Evolutionary conservation across 2,329 filamentous ascomycete genomes (phyloP).

Genomic region (Penicillium sp.): DNA sequence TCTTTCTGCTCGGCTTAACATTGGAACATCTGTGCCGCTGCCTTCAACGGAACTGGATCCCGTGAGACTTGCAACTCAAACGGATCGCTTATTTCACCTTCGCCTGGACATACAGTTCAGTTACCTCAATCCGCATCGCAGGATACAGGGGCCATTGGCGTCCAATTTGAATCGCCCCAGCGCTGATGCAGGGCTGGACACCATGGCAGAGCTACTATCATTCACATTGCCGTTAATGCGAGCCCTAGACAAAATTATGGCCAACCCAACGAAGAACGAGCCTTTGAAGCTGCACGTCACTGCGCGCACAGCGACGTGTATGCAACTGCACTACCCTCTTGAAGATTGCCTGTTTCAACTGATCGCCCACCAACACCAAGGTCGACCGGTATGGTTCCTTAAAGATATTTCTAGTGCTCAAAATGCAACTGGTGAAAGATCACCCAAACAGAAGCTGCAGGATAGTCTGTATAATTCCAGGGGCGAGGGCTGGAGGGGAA

Average conservation of each 20-base stretch:
- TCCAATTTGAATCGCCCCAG: constrained; percentile 40
- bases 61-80: constrained; percentile 26
- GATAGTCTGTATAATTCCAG: constrained; percentile 42
- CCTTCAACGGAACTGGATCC: constrained; percentile 28
- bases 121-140: constrained; percentile 44
- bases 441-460: constrained; percentile 31
- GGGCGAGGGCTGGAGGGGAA: constrained; percentile 46
- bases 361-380: constrained; percentile 32
- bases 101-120: constrained; percentile 41
- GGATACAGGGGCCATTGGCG: constrained; percentile 45
- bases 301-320: constrained; percentile 42
- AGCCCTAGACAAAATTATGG: constrained; percentile 41
- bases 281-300: constrained; percentile 37
- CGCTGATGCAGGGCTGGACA: constrained; percentile 35
- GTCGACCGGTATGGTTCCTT: constrained; percentile 41
- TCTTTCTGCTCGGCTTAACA: constrained; percentile 38
- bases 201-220: constrained; percentile 37
- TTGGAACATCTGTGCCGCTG: constrained; percentile 32
- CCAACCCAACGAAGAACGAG: constrained; percentile 28
- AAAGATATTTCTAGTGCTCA: constrained; percentile 32
- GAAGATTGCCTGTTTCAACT: constrained; percentile 41
- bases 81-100: constrained; percentile 33
- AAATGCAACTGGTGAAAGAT: constrained; percentile 24
- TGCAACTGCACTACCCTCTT: constrained; percentile 41
- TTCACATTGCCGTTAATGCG: constrained; percentile 45